Evolutionary conservation across 331 rosid species (phyloP), one percentile per base, ranked within the genome.

Genomic region (Acacia pycnantha): DNA sequence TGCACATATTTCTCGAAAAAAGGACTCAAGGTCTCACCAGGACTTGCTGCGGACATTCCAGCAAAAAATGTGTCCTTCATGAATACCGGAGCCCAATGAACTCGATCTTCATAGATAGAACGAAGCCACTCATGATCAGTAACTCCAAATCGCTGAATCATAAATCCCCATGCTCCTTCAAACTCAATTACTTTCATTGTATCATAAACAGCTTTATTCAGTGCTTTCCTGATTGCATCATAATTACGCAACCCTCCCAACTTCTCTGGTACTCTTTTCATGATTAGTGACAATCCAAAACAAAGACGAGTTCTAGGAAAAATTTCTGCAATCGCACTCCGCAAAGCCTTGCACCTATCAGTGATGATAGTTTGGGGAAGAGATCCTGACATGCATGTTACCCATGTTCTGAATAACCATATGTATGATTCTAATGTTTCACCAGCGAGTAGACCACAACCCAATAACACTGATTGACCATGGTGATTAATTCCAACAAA

Each of bases 331-430:
- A 95, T 84, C 40, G 89, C 93, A 68, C 82, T 82, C 84, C 85
- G 96, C 90, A 95, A 86, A 82, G 70, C 85, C 87, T 81, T 92
- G 87, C 98, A 93, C 85, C 93, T 88, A 77, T 93, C 97, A 1
- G 97, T 93, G 44, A 95, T 86, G 81, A 95, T 81, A 56, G 98
- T 95, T 84, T 90, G 93, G 33, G 94, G 98, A 83, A 84, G 77
- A 79, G 77, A 85, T 76, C 94, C 93, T 2, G 92, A 82, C 88
- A 87, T 85, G 83, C 91, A 93, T 22, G 85, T 88, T 62, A 89
- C 83, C 98, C 98, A 95, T 78, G 97, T 75, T 87, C 82, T 90
- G 86, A 95, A 92, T 81, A 95, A 82, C 98, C 98, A 95, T 71
- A 66, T 6, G 85, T 93, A 95, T 67, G 98, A 92, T 73, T 92